Conservation (phyloP, 139 green algal genomes). For the Chlorella ohadii region DNA sequence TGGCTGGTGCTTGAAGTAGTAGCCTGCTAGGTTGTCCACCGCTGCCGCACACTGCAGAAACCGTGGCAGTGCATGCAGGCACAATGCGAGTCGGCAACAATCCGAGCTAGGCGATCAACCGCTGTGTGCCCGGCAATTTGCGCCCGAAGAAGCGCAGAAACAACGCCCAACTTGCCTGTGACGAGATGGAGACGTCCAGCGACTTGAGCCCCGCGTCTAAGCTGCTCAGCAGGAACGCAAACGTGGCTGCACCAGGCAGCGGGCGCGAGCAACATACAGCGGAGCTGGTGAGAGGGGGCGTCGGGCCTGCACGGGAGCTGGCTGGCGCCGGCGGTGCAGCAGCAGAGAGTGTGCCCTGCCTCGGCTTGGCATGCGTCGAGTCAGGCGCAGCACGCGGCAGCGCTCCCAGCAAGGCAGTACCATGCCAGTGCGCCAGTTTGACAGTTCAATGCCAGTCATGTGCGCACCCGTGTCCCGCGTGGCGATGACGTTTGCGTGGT, state of each 20-base stretch:
- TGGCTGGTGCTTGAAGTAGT: slow-evolving; percentile 77
- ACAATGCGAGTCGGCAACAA: too few species aligned
- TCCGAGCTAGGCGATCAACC: too few species aligned
- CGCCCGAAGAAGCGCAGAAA: too few species aligned
- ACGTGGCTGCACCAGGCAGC: slow-evolving; percentile 63
- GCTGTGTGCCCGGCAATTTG: too few species aligned
- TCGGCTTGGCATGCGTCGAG: too few species aligned
- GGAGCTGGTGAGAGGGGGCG: not conserved
- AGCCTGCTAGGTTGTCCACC: slow-evolving; percentile 93
- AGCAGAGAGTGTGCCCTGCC: too few species aligned
- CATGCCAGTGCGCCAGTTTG: not conserved
- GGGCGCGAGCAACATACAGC: not conserved
- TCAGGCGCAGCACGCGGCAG: too few species aligned
- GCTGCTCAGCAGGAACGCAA: slow-evolving; percentile 83
- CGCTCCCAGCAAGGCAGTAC: too few species aligned
- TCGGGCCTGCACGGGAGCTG: too few species aligned
- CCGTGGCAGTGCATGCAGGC: too few species aligned
- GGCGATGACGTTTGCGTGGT: slow-evolving; percentile 69
- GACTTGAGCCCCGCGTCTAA: slow-evolving; percentile 89
- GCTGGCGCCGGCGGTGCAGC: too few species aligned
- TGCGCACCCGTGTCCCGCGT: slow-evolving; percentile 58
- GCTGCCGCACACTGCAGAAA: slow-evolving; percentile 80
- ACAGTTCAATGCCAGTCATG: not conserved
- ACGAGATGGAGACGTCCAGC: slow-evolving; percentile 83
- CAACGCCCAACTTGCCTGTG: slow-evolving; percentile 28